Percentiles rank a stretch among this genome's conserved stretches.
Conservation (phyloP, 306 rosid species). For the Bauhinia variegata region DNA sequence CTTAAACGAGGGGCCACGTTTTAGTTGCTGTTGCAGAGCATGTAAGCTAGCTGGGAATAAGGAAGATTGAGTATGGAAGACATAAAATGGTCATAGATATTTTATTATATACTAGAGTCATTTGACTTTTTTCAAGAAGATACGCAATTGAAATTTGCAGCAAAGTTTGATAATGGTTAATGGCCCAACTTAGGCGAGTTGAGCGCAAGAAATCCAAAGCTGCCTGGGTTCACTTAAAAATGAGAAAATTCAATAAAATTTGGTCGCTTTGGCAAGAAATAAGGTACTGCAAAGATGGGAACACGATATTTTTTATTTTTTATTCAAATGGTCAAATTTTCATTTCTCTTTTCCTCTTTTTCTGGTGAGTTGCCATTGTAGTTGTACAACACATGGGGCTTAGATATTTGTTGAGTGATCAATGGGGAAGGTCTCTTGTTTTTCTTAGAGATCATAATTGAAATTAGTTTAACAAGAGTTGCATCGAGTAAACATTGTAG, state of each 20-base stretch:
- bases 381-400: not conserved
- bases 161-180: constrained; percentile 46
- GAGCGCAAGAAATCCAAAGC: constrained; percentile 41
- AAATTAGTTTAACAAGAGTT: no score
- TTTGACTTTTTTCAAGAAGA: constrained; percentile 55
- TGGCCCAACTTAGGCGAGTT: constrained; percentile 71
- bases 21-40: constrained; percentile 29
- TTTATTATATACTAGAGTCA: constrained; percentile 6
- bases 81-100: constrained; percentile 26
- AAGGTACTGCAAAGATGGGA: constrained; percentile 36
- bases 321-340: constrained; percentile 34
- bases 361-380: constrained; percentile 54
- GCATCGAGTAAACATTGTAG: no score
- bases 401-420: not conserved
- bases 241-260: constrained; percentile 39
- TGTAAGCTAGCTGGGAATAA: constrained; percentile 23
- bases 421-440: no score
- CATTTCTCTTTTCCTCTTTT: constrained; percentile 39
- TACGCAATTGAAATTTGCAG: constrained; percentile 51
- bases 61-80: constrained; percentile 31
- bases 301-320: constrained; percentile 1
- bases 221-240: constrained; percentile 37
- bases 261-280: constrained; percentile 35
- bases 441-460: no score
- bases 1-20: constrained; percentile 10